phyloP scores from a whole-genome alignment of 2,329 filamentous ascomycete genomes.

The Cladosporium oxysporum region DNA sequence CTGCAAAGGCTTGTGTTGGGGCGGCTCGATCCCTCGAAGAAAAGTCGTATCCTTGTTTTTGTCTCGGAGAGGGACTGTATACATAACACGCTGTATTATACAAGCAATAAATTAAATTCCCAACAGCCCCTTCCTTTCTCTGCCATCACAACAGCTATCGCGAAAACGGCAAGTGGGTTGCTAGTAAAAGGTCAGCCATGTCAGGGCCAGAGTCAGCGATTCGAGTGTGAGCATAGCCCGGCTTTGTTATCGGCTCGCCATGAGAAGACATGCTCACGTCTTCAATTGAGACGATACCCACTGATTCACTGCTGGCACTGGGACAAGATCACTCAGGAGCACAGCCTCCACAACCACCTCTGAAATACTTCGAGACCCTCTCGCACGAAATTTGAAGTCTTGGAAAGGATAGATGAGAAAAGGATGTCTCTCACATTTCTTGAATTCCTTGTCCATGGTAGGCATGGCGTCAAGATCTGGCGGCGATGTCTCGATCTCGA shows the following conservation, averaged over 20 bases:
- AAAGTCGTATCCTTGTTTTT: neutral
- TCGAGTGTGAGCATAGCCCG: neutral
- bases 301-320: neutral
- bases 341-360: neutral
- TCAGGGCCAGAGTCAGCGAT: neutral
- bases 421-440: neutral
- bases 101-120: neutral
- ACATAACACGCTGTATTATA: constrained; percentile 14
- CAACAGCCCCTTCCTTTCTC: neutral
- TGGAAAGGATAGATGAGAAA: neutral
- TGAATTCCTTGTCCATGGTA: neutral
- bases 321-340: neutral
- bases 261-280: neutral
- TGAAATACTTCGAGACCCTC: neutral
- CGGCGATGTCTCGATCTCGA: neutral
- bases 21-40: neutral
- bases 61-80: neutral
- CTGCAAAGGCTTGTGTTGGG: neutral
- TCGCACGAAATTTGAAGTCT: neutral
- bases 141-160: too few relatives aligned
- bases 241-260: neutral
- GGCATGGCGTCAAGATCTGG: neutral
- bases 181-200: neutral
- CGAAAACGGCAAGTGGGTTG: neutral
- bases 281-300: neutral